These are phyloP conservation scores for Dactylellina haptotyla DNA, from an alignment of 2,329 filamentous ascomycete genomes.

Conservation along the genomic window DNA sequence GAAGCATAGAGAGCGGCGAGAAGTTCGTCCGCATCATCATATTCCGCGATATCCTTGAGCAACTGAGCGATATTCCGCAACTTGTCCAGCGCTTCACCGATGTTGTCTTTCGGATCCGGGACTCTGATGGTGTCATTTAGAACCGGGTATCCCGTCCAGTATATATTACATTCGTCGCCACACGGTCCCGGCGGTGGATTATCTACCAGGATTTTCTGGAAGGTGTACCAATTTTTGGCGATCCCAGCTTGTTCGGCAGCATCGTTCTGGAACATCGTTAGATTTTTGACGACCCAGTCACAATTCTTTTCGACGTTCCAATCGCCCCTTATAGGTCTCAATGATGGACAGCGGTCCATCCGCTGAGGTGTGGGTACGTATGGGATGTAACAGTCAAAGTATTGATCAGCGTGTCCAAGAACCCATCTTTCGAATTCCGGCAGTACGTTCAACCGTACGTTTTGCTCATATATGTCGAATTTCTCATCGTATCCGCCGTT, in stretches of 20 bases:
- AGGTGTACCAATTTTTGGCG: slow-evolving; percentile 2
- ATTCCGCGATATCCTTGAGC: slow-evolving; percentile 1
- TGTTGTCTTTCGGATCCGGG: slow-evolving; percentile 3
- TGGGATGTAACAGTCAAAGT: slow-evolving; percentile 11
- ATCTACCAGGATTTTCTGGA: not conserved
- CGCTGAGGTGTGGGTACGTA: not conserved
- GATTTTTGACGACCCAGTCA: not conserved
- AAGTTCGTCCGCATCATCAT: not conserved
- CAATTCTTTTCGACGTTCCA: not conserved
- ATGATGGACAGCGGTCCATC: not conserved
- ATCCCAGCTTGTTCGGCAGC: slow-evolving; percentile 5
- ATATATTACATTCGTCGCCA: not conserved
- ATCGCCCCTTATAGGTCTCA: not conserved
- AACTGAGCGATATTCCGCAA: not conserved
- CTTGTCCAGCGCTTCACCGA: slow-evolving; percentile 5
- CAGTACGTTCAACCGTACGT: not conserved
- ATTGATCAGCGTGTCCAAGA: not conserved
- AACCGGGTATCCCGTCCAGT: slow-evolving; percentile 1
- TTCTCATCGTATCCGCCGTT: slow-evolving; percentile 4
- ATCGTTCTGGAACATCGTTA: slow-evolving; percentile 12
- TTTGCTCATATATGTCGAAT: not conserved
- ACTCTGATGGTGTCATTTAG: not conserved
- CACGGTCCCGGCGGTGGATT: not conserved
- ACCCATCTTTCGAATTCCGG: slow-evolving; percentile 10
- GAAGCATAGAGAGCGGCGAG: not conserved